These are phyloP conservation scores for Sordaria brevicollis DNA, from an alignment of 495 filamentous ascomycete species.

Conservation along the genomic window DNA sequence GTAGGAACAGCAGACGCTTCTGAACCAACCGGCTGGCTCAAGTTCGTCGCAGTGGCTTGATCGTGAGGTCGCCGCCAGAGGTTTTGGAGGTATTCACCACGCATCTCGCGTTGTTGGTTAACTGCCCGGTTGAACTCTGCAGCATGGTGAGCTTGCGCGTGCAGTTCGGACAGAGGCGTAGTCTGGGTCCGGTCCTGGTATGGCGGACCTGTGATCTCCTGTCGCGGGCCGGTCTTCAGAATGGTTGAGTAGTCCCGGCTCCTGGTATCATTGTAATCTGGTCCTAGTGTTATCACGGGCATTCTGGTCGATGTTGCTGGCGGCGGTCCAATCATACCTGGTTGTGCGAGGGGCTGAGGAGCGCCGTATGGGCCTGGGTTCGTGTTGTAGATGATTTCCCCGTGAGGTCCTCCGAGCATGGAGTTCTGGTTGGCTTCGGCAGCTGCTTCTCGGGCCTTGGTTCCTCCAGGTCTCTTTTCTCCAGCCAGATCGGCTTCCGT, in stretches of 20 bases:
- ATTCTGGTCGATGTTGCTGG: constrained; percentile 57
- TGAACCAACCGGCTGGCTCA: constrained; percentile 36
- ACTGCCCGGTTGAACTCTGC: constrained; percentile 84
- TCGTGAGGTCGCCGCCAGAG: constrained; percentile 73
- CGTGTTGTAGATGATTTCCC: constrained; percentile 76
- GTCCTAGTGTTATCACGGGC: constrained; percentile 74
- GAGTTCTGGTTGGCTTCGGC: constrained; percentile 43
- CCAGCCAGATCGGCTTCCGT: constrained; percentile 95
- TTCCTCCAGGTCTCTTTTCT: constrained; percentile 88
- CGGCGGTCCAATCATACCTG: constrained; percentile 55
- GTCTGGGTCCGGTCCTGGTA: constrained; percentile 82
- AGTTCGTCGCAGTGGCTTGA: constrained; percentile 44
- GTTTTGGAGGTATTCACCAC: constrained; percentile 64
- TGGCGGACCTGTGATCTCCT: constrained; percentile 79
- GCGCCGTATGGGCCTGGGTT: constrained; percentile 50
- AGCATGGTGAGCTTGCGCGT: constrained; percentile 78
- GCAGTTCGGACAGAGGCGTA: constrained; percentile 69
- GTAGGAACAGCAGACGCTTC: constrained; percentile 30
- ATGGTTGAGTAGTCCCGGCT: constrained; percentile 74
- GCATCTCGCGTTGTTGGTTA: constrained; percentile 60
- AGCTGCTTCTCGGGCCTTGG: constrained; percentile 77
- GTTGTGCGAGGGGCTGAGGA: constrained; percentile 57
- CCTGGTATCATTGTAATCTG: constrained; percentile 66
- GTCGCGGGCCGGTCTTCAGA: constrained; percentile 60
- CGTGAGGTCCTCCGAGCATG: constrained; percentile 50